These are phyloP conservation scores for Globisporangium megalacanthum DNA, from an alignment of 352 stramenopile genomes.

Conservation along the genomic window DNA sequence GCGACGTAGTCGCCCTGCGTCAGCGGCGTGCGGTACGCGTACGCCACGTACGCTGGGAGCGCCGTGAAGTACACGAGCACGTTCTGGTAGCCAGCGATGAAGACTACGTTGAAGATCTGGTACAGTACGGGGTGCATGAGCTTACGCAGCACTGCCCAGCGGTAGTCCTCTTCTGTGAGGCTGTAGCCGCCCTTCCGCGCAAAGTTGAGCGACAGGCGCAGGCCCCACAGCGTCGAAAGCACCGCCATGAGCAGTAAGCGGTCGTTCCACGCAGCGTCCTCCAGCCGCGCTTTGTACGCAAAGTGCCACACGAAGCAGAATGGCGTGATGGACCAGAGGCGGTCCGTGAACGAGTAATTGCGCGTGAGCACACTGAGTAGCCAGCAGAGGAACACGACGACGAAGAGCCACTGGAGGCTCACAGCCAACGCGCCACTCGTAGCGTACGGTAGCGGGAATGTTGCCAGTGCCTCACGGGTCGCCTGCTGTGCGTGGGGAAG, in stretches of 20 bases:
- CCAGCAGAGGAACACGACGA: conserved; percentile 44
- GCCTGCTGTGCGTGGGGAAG: conserved; percentile 28
- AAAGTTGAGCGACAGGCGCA: conserved; percentile 91
- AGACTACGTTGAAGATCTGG: conserved; percentile 88
- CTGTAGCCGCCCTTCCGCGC: conserved; percentile 87
- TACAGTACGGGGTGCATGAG: conserved; percentile 79
- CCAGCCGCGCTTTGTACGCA: conserved; percentile 40
- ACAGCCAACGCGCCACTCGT: conserved; percentile 31
- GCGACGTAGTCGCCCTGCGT: conserved; percentile 67
- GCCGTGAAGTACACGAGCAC: conserved; percentile 78
- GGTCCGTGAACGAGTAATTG: conserved; percentile 91
- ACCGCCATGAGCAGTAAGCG: conserved; percentile 72
- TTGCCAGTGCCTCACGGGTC: conserved; percentile 24
- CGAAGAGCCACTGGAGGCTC: conserved; percentile 38
- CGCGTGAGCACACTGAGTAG: conserved; percentile 60
- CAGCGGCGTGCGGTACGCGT: conserved; percentile 39
- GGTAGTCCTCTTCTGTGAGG: conserved; percentile 90
- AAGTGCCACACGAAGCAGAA: conserved; percentile 86
- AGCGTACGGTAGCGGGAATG: conserved; percentile 32
- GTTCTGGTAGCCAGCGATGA: conserved; percentile 90
- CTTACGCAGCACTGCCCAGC: conserved; percentile 83
- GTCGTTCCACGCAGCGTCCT: conserved; percentile 52
- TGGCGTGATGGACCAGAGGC: conserved; percentile 90
- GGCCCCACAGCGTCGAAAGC: conserved; percentile 83
- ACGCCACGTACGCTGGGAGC: conserved; percentile 67